Conservation (phyloP, 371 early-diverging fungal genomes). For the Thermomucor indicae-seudaticae region DNA sequence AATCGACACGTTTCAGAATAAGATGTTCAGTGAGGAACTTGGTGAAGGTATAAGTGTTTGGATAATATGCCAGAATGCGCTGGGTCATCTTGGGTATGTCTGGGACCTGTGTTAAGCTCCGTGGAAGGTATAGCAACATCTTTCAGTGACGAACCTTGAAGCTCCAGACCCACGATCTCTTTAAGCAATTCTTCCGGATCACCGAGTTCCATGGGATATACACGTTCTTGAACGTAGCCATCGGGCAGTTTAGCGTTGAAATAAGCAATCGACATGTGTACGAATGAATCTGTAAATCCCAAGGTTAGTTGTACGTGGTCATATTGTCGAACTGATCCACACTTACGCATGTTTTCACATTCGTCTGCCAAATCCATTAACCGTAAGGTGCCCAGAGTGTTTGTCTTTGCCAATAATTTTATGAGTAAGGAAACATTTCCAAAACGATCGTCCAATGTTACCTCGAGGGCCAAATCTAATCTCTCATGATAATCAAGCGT, state of each 20-base stretch:
- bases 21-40: slow-evolving; percentile 59
- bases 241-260: slow-evolving; percentile 42
- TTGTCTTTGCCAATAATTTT: slow-evolving; percentile 27
- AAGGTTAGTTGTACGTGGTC: not conserved
- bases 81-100: slow-evolving; percentile 52
- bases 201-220: slow-evolving; percentile 57
- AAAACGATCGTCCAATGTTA: slow-evolving; percentile 6
- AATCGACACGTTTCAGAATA: slow-evolving; percentile 50
- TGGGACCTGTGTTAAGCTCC: not conserved
- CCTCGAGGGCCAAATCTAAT: slow-evolving; percentile 56
- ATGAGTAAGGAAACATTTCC: not conserved
- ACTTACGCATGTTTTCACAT: slow-evolving; percentile 43
- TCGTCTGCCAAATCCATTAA: slow-evolving; percentile 59
- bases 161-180: slow-evolving; percentile 46
- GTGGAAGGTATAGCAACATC: too few relatives aligned
- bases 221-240: slow-evolving; percentile 49
- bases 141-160: slow-evolving; percentile 19
- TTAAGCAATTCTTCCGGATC: slow-evolving; percentile 53
- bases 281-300: slow-evolving; percentile 29
- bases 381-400: slow-evolving; percentile 56
- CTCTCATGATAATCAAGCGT: slow-evolving; percentile 61
- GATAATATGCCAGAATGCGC: slow-evolving; percentile 40
- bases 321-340: not conserved
- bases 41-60: slow-evolving; percentile 61
- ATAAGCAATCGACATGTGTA: slow-evolving; percentile 47